Percentiles rank a stretch among this genome's conserved stretches.
Conservation (phyloP, 1,284 basidiomycete species). For the Melanopsichium pennsylvanicum region DNA sequence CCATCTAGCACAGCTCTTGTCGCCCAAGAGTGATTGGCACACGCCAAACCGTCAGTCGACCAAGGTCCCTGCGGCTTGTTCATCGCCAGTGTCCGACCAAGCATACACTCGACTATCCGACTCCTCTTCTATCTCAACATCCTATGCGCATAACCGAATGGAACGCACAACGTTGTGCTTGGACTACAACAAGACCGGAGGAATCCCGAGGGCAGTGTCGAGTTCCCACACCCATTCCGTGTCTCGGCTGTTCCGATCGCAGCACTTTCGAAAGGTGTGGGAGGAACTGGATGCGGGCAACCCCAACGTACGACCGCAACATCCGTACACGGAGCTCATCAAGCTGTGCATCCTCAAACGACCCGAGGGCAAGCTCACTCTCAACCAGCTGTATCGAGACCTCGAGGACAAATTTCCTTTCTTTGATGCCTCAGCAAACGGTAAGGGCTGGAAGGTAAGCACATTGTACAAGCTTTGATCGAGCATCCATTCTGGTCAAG, state of each 20-base stretch:
- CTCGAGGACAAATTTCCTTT: slow-evolving; percentile 37
- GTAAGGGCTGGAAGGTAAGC: slow-evolving; percentile 45
- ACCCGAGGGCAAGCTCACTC: slow-evolving; percentile 26
- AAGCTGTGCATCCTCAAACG: slow-evolving; percentile 45
- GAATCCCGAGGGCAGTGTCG: not conserved
- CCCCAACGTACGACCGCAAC: slow-evolving; percentile 6
- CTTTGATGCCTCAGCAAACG: slow-evolving; percentile 22
- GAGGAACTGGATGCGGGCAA: slow-evolving; percentile 15
- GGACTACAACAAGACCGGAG: not conserved
- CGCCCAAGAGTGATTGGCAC: not conserved
- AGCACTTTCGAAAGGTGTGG: slow-evolving; percentile 31
- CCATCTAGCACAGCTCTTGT: not conserved
- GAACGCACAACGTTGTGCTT: too few relatives aligned
- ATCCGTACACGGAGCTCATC: slow-evolving; percentile 44
- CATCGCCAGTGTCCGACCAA: not conserved
- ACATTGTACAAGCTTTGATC: not conserved
- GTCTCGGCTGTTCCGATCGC: slow-evolving; percentile 22
- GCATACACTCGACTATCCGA: not conserved
- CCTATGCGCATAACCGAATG: too few relatives aligned
- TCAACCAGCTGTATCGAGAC: slow-evolving; percentile 40
- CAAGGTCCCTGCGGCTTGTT: not conserved
- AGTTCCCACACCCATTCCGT: slow-evolving; percentile 3
- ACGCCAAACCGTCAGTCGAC: not conserved
- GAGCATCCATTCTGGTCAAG: too few relatives aligned
- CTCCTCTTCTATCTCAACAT: not conserved